Conservation (phyloP, 768 basidiomycete species). For the Postia placenta region DNA sequence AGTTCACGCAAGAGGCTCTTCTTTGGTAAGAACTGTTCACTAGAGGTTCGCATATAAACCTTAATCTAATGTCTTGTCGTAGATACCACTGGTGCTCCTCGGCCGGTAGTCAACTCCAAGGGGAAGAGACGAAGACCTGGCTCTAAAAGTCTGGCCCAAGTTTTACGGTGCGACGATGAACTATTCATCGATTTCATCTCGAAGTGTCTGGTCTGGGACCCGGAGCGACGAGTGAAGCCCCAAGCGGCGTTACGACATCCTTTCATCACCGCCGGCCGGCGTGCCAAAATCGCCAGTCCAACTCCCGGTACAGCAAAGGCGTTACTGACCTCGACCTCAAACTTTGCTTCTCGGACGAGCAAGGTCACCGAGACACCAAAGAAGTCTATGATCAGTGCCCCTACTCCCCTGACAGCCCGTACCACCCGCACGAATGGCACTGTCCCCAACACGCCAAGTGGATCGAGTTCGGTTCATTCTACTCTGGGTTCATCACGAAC, state of each 20-base stretch:
- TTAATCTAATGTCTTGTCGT: conserved; percentile 1
- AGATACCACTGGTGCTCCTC: conserved; percentile 92
- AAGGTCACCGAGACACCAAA: conserved; percentile 74
- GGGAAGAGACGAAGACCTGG: conserved; percentile 89
- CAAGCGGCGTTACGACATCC: conserved; percentile 89
- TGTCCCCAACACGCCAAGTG: conserved; percentile 53
- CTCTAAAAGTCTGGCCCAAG: conserved; percentile 83
- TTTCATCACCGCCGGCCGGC: conserved; percentile 69
- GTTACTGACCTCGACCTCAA: conserved; percentile 48
- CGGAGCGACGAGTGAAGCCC: conserved; percentile 91
- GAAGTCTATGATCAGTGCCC: conserved; percentile 86
- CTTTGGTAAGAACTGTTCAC: conserved; percentile 64
- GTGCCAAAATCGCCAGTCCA: conserved; percentile 38
- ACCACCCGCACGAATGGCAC: conserved; percentile 49
- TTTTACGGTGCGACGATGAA: conserved; percentile 89
- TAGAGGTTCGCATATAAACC: neutral
- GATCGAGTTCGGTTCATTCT: conserved; percentile 40
- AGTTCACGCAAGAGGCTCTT: conserved; percentile 93
- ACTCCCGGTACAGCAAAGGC: conserved; percentile 44
- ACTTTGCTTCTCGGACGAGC: conserved; percentile 42
- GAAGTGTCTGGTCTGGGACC: conserved; percentile 98
- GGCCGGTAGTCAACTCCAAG: conserved; percentile 94
- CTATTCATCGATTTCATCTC: conserved; percentile 95
- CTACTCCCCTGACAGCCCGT: conserved; percentile 81
- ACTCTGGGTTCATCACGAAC: conserved; percentile 57